Base-by-base conservation (phyloP, 2,329 filamentous ascomycete species). In the Alternaria conjuncta region DNA sequence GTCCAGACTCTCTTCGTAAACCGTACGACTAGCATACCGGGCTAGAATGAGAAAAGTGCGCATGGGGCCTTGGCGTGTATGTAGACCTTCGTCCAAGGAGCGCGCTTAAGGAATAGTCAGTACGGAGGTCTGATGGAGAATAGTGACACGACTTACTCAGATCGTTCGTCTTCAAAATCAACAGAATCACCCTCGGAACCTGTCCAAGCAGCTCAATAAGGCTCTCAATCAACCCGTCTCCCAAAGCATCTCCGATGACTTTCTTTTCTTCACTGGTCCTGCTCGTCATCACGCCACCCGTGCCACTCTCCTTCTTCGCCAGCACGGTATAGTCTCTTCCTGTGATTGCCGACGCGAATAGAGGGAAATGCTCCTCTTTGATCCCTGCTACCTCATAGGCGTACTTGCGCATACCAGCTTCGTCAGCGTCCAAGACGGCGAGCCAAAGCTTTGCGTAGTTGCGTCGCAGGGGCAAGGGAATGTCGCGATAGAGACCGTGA, bases 121-220 rank as follows among this genome's bases (percentile, higher is more conserved):
- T 46, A 18, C 21, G 11, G 10, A 28, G 56, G 21, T 20, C 21
- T 45, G 5, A 25, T 36, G 5, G 13, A 21, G 6, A 9, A 4
- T 32, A 9, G 6, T 4, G 49, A n/a, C 23, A 20, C n/a, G 41
- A 81, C 85, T 76, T 81, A 87, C 85, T 99, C 43, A 99, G 84
- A 81, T 99, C 96, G 78, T 99, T 99, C 3, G 96, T 99, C 83
- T 99, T 99, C 66, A 99, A 86, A 70, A 99, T 98, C 26, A 99
- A 85, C 12, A 99, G 86, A 58, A 99, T 97, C 68, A 99, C 93
- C 47, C 94, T 86, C 1, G 96, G 96, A 7, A 99, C 94, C 72
- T 93, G 89, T 51, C 93, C 93, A 6, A 99, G 87, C 69, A 99
- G 84, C 70, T 94, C 90, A 8, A 99, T 93, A 7, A 99, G 85